phyloP scores from a whole-genome alignment of 345 rosid genomes.

The Citrus glauca region DNA sequence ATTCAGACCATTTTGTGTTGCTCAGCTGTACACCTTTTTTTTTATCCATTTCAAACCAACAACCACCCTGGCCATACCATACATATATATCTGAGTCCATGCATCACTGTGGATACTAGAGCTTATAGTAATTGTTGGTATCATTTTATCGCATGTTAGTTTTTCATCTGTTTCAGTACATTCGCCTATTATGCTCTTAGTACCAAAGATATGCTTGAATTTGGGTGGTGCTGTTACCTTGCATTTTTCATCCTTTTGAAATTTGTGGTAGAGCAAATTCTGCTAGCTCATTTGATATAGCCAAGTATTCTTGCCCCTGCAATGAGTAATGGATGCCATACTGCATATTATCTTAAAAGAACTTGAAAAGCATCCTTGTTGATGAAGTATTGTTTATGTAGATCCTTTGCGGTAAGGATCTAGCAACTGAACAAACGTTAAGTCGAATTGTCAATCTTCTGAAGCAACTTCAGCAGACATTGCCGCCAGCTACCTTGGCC shows the following conservation, averaged over 20 bases:
- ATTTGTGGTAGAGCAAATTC: too few relatives aligned
- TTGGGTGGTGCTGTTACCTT: not conserved
- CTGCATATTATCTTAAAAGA: not conserved
- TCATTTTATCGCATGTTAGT: not conserved
- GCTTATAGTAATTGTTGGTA: too few relatives aligned
- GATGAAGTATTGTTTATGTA: constrained; percentile 18
- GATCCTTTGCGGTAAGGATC: constrained; percentile 93
- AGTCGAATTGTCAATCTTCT: constrained; percentile 77
- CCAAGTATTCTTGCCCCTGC: too few relatives aligned
- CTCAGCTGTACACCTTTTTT: too few relatives aligned
- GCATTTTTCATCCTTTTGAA: too few relatives aligned
- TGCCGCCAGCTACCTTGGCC: constrained; percentile 89
- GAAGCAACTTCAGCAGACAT: constrained; percentile 88
- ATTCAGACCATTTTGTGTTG: too few relatives aligned
- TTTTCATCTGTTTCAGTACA: not conserved
- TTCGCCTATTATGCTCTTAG: not conserved
- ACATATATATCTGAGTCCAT: too few relatives aligned
- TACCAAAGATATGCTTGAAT: not conserved
- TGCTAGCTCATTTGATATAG: too few relatives aligned
- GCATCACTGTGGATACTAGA: too few relatives aligned
- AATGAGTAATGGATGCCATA: too few relatives aligned
- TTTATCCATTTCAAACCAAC: too few relatives aligned
- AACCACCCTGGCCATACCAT: too few relatives aligned
- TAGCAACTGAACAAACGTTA: constrained; percentile 82
- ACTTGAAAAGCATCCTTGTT: not conserved